Conservation (phyloP, 441 rosid genomes). For the Pelargonium cotyledonis region DNA sequence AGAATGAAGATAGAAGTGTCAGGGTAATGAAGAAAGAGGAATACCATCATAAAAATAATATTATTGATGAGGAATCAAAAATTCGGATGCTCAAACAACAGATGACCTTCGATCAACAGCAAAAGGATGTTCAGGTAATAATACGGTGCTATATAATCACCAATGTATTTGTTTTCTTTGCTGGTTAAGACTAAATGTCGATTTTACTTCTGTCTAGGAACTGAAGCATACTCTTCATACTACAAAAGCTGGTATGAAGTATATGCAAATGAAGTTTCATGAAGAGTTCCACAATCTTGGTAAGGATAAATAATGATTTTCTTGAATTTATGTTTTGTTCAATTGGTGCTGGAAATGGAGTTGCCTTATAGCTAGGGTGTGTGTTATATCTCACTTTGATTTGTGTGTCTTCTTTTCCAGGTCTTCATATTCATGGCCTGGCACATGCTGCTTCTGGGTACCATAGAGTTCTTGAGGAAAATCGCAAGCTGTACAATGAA, state of each 20-base stretch:
- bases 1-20: not conserved
- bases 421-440: slow-evolving; percentile 69
- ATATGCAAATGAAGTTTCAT: slow-evolving; percentile 71
- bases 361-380: not conserved
- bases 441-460: slow-evolving; percentile 86
- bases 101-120: not conserved
- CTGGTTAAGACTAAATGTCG: no score
- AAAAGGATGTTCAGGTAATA: not conserved
- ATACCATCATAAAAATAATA: not conserved
- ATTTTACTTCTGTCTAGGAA: slow-evolving; percentile 39
- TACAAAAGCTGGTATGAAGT: slow-evolving; percentile 89
- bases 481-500: slow-evolving; percentile 78
- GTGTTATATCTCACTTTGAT: slow-evolving; percentile 11
- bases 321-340: not conserved
- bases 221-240: slow-evolving; percentile 52
- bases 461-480: slow-evolving; percentile 79
- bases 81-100: not conserved
- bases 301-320: slow-evolving; percentile 23
- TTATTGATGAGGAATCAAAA: not conserved
- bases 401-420: slow-evolving; percentile 31
- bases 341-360: not conserved
- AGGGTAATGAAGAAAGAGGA: not conserved
- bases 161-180: not conserved
- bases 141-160: not conserved
- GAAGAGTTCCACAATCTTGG: slow-evolving; percentile 82